Conservation (phyloP, 192 early-diverging fungal species). For the Physocladia obscura region DNA sequence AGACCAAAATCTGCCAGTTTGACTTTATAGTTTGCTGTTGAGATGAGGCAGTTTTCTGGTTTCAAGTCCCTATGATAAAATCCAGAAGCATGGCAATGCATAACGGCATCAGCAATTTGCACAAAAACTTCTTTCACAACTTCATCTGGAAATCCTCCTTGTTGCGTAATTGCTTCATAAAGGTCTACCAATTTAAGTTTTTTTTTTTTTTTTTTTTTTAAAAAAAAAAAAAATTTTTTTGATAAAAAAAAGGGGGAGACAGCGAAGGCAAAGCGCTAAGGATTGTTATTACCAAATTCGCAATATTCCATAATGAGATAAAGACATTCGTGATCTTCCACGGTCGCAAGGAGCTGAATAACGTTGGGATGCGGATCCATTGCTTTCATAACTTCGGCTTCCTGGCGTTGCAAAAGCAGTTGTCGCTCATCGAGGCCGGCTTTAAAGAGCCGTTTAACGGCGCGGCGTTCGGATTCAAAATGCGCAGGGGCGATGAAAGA, state of each 20-base stretch:
- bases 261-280: too few species aligned
- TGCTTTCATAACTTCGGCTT: slow-evolving; percentile 30
- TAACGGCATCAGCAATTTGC: slow-evolving; percentile 78
- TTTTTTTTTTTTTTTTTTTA: too few species aligned
- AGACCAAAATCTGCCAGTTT: slow-evolving; percentile 94
- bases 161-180: slow-evolving; percentile 39
- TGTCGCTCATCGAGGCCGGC: slow-evolving; percentile 31
- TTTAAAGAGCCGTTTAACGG: slow-evolving; percentile 39
- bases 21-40: slow-evolving; percentile 47
- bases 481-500: background rate
- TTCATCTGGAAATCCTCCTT: slow-evolving; percentile 37
- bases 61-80: slow-evolving; percentile 94
- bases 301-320: slow-evolving; percentile 40
- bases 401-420: slow-evolving; percentile 36
- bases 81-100: slow-evolving; percentile 70
- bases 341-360: slow-evolving; percentile 28
- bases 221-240: slow-evolving; percentile 10
- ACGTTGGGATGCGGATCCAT: slow-evolving; percentile 30
- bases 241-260: too few species aligned
- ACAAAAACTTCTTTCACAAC: slow-evolving; percentile 59
- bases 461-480: slow-evolving; percentile 15
- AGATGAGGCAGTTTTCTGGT: slow-evolving; percentile 84
- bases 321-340: slow-evolving; percentile 34
- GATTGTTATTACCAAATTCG: slow-evolving; percentile 28
- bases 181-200: slow-evolving; percentile 24